phyloP scores from a whole-genome alignment of 2,329 filamentous ascomycete species.

The Claviceps fusiformis region DNA sequence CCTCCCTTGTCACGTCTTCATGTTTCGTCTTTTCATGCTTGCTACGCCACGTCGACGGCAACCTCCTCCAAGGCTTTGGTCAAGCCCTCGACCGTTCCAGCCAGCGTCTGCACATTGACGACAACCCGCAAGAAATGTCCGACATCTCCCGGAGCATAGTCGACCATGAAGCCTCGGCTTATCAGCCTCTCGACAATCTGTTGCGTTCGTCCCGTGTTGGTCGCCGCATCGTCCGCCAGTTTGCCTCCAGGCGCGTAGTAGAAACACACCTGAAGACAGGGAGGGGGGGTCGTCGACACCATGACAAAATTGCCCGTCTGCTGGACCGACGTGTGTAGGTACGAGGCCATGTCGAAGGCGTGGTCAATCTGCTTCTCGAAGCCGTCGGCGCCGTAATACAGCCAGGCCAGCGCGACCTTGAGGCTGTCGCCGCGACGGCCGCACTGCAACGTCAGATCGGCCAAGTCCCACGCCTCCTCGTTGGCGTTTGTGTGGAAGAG shows the following conservation, averaged over 20 bases:
- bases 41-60: constrained; percentile 14
- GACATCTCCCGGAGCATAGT: constrained; percentile 42
- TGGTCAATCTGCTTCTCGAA: constrained; percentile 57
- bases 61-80: constrained; percentile 39
- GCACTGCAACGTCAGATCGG: constrained; percentile 86
- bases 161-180: constrained; percentile 42
- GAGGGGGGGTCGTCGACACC: constrained; percentile 62
- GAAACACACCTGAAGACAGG: constrained; percentile 91
- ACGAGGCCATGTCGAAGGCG: constrained; percentile 57
- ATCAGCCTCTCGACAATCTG: constrained; percentile 35
- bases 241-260: constrained; percentile 55
- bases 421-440: constrained; percentile 73
- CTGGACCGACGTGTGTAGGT: constrained; percentile 50
- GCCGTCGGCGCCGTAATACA: constrained; percentile 70
- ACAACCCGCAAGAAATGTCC: constrained; percentile 48
- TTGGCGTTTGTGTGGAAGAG: constrained; percentile 53
- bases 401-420: constrained; percentile 80
- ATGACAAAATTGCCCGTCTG: constrained; percentile 49
- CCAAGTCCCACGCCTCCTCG: constrained; percentile 69
- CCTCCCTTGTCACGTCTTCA: no score
- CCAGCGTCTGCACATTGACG: constrained; percentile 41
- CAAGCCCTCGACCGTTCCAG: constrained; percentile 37
- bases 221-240: constrained; percentile 26
- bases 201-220: constrained; percentile 36
- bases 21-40: background rate